phyloP scores from a whole-genome alignment of 441 rosid genomes.

The Metrosideros polymorpha region DNA sequence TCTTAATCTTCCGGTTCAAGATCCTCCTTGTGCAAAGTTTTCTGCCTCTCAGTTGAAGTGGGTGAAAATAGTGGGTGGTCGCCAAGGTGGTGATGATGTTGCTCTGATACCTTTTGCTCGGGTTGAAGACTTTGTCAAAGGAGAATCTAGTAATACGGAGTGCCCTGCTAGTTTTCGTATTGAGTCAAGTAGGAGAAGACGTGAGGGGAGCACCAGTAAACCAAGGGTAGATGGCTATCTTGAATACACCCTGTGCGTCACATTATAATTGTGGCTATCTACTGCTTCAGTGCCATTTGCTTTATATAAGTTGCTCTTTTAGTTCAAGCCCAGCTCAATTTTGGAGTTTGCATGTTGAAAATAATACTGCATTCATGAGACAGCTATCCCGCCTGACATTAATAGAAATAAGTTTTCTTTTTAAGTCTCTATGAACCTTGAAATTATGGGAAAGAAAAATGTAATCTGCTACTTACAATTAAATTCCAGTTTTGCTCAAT shows the following conservation, averaged over 20 bases:
- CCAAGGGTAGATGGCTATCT: slow-evolving; percentile 55
- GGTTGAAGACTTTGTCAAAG: slow-evolving; percentile 51
- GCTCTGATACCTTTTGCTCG: slow-evolving; percentile 47
- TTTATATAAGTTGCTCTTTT: neutral
- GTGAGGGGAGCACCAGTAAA: slow-evolving; percentile 40
- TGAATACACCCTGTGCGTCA: slow-evolving; percentile 43
- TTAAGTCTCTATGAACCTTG: neutral
- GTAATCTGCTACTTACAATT: neutral
- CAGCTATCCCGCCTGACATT: neutral
- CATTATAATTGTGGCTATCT: neutral
- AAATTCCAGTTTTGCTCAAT: neutral
- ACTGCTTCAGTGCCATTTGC: neutral
- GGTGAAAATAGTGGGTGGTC: slow-evolving; percentile 47
- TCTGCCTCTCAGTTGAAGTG: slow-evolving; percentile 38
- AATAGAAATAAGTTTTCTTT: neutral
- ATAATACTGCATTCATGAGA: neutral
- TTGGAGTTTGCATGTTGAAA: neutral
- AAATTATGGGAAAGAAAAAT: neutral
- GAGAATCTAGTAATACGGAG: slow-evolving; percentile 40
- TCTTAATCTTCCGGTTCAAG: slow-evolving; percentile 47
- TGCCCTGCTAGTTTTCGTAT: slow-evolving; percentile 47
- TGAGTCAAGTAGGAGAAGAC: slow-evolving; percentile 51
- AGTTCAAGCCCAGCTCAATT: neutral
- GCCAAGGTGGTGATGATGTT: slow-evolving; percentile 49
- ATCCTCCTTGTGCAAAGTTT: slow-evolving; percentile 43